phyloP scores from a whole-genome alignment of 768 basidiomycete species.

The Hypholoma fasciculare region DNA sequence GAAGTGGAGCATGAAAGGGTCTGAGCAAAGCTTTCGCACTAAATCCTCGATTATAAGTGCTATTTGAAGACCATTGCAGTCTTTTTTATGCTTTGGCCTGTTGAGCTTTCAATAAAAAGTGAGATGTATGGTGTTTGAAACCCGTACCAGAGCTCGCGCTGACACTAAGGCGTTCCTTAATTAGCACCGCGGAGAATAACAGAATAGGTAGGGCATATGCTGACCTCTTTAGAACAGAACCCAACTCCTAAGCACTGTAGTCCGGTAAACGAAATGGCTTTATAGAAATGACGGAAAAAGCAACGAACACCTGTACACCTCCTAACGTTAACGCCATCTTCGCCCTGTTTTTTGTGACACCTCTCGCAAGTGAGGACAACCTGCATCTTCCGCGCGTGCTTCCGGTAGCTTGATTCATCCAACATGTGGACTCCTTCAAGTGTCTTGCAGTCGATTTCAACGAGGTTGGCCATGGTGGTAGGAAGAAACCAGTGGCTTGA shows the following conservation, averaged over 20 bases:
- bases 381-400: background rate
- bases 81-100: constrained; percentile 9
- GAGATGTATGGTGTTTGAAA: background rate
- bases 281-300: background rate
- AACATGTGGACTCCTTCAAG: constrained; percentile 7
- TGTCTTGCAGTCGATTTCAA: constrained; percentile 1
- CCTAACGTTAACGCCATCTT: constrained; percentile 1
- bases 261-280: background rate
- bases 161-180: background rate
- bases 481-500: background rate
- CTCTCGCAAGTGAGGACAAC: constrained; percentile 5
- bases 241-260: constrained; percentile 6
- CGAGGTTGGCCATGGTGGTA: background rate
- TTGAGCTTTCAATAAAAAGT: background rate
- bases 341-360: constrained; percentile 1
- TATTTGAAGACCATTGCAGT: background rate
- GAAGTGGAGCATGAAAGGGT: constrained; percentile 2
- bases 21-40: background rate
- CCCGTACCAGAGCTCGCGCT: constrained; percentile 1
- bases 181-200: background rate
- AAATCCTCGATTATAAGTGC: constrained; percentile 2
- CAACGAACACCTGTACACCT: constrained; percentile 5
- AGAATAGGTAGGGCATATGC: background rate
- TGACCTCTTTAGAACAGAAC: constrained; percentile 7
- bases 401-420: constrained; percentile 4